Conservation (phyloP, 2,329 filamentous ascomycete genomes). For the Sclerotinia sclerotiorum region DNA sequence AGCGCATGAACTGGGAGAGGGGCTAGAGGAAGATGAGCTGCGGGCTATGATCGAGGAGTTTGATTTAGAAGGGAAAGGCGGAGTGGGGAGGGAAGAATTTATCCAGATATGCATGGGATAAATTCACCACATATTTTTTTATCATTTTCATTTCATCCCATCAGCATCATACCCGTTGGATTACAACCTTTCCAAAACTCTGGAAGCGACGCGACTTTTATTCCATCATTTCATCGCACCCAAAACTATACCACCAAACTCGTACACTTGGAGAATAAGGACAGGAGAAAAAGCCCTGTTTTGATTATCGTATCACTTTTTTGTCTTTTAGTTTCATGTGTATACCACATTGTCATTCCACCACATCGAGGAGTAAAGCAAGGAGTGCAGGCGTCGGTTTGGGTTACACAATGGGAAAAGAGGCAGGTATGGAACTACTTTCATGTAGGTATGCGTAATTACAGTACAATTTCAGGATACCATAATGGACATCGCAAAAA, state of each 20-base stretch:
- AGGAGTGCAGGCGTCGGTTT: constrained; percentile 15
- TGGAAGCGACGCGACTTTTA: constrained; percentile 7
- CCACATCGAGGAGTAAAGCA: constrained; percentile 9
- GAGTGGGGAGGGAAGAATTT: constrained; percentile 68
- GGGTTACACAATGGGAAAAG: background rate
- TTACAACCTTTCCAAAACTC: background rate
- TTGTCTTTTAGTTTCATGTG: constrained; percentile 5
- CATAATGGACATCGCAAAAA: background rate
- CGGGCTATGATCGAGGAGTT: constrained; percentile 98
- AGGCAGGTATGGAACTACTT: constrained; percentile 6
- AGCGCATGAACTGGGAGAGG: constrained; percentile 87
- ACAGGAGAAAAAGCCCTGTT: constrained; percentile 12
- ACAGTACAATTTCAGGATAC: constrained; percentile 17
- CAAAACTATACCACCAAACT: background rate
- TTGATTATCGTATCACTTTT: constrained; percentile 8
- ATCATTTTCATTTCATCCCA: background rate
- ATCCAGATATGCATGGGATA: constrained; percentile 42
- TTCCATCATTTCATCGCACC: background rate
- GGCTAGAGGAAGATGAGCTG: constrained; percentile 88
- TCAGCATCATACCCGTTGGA: constrained; percentile 14
- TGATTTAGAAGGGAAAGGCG: constrained; percentile 90
- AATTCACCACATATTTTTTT: background rate
- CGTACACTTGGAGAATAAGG: background rate
- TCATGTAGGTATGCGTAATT: constrained; percentile 16
- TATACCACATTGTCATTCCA: constrained; percentile 14